phyloP scores from a whole-genome alignment of 129 eudicot species.

The Lactuca saligna region DNA sequence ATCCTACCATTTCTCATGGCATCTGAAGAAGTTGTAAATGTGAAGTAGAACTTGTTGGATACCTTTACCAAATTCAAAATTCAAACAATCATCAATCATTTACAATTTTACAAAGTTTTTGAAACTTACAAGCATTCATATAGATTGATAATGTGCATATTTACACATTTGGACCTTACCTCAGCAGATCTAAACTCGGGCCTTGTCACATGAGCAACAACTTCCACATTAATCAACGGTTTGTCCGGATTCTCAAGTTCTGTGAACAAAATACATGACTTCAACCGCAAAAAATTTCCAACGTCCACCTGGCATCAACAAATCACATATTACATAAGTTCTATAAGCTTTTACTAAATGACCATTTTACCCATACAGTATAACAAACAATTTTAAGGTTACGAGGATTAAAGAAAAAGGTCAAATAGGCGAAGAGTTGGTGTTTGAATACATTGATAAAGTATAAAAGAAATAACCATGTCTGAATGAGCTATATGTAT shows the following conservation, averaged over 20 bases:
- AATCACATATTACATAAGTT: neutral
- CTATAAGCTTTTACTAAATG: no score
- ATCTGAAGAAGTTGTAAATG: constrained; percentile 57
- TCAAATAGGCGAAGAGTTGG: no score
- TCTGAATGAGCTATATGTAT: no score
- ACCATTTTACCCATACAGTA: no score
- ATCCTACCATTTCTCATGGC: constrained; percentile 44
- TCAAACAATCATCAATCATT: constrained; percentile 10
- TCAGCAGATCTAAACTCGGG: constrained; percentile 88
- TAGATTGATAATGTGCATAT: neutral
- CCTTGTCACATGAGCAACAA: constrained; percentile 91
- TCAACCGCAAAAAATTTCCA: constrained; percentile 88
- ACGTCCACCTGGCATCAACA: constrained; percentile 79
- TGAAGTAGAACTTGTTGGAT: constrained; percentile 96
- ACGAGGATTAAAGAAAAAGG: no score
- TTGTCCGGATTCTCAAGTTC: constrained; percentile 67
- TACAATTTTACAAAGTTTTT: neutral
- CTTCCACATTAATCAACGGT: constrained; percentile 89
- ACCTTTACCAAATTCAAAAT: constrained; percentile 48
- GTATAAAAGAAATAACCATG: no score
- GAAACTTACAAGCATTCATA: neutral
- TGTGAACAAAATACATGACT: constrained; percentile 84
- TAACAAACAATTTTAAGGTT: no score
- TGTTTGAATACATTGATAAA: no score
- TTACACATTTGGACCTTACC: constrained; percentile 39